Conservation (phyloP, 345 rosid genomes). For the Geranium rotundifolium region DNA sequence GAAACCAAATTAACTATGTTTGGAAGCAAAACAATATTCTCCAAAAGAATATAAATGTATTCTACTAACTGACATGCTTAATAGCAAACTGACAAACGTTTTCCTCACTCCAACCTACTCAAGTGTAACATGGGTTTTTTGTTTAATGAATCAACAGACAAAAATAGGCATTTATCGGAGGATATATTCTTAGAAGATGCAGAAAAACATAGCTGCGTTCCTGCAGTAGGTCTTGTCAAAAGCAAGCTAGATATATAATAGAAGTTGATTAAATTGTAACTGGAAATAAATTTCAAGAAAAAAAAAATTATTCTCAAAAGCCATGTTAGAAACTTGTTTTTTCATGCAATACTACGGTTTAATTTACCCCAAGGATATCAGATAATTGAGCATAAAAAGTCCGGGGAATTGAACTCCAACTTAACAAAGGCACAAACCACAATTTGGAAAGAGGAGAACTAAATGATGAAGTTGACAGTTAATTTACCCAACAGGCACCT, state of each 20-base stretch:
- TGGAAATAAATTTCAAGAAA: too few species aligned
- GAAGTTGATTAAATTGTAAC: too few species aligned
- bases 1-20: not conserved
- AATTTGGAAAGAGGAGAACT: not conserved
- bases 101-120: not conserved
- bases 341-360: not conserved
- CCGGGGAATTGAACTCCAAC: not conserved
- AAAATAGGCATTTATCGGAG: too few species aligned
- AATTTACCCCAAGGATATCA: not conserved
- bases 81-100: too few species aligned
- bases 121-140: not conserved
- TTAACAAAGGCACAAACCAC: not conserved
- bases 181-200: too few species aligned
- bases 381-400: not conserved
- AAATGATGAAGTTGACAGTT: conserved; percentile 2
- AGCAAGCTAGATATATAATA: too few species aligned
- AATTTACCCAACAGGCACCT: conserved; percentile 74
- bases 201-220: too few species aligned
- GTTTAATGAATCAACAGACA: too few species aligned
- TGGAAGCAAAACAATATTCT: not conserved
- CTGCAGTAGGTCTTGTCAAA: too few species aligned
- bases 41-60: not conserved
- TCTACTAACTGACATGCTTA: not conserved
- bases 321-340: too few species aligned
- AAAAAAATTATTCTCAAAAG: not conserved